Conservation (phyloP, 768 basidiomycete species). For the Rhodotorula babjevae region DNA sequence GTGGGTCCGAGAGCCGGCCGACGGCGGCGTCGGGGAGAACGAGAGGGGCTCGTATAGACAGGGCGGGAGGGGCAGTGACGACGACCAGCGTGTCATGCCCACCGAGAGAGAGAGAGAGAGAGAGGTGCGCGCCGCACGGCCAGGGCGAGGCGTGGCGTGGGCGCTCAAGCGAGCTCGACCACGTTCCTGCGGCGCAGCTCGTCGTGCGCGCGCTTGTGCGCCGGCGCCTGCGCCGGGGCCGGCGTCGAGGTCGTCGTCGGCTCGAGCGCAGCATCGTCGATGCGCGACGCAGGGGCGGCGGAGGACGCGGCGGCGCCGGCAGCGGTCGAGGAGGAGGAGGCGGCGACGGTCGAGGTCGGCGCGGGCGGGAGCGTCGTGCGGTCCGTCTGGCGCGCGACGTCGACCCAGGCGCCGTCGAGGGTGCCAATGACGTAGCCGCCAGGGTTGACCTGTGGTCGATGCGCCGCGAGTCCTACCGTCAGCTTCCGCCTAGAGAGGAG, state of each 20-base stretch:
- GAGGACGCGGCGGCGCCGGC: background rate
- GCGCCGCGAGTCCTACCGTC: too few relatives aligned
- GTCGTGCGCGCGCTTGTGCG: background rate
- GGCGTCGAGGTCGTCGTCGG: background rate
- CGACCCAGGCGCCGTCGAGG: conserved; percentile 27
- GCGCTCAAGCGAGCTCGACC: background rate
- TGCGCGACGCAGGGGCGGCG: background rate
- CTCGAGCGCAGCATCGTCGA: background rate
- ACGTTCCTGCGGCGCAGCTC: background rate
- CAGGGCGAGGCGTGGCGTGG: too few relatives aligned
- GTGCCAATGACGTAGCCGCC: conserved; percentile 32
- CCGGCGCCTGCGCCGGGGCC: background rate
- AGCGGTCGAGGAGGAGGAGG: background rate
- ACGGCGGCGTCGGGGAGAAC: too few relatives aligned
- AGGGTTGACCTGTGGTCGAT: conserved; percentile 20
- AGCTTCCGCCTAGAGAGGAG: too few relatives aligned
- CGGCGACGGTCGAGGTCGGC: background rate
- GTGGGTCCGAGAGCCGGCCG: too few relatives aligned
- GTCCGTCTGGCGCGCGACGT: conserved; percentile 17
- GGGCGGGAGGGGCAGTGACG: too few relatives aligned
- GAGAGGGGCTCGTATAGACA: too few relatives aligned
- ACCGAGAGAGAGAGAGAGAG: too few relatives aligned
- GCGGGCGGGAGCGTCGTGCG: background rate
- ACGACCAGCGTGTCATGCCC: too few relatives aligned
- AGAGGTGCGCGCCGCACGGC: too few relatives aligned